A percentile compares a stretch with the other conserved stretches of the same genome.
Conservation (phyloP, 1,284 basidiomycete genomes). For the Apiotrichum montevideense region DNA sequence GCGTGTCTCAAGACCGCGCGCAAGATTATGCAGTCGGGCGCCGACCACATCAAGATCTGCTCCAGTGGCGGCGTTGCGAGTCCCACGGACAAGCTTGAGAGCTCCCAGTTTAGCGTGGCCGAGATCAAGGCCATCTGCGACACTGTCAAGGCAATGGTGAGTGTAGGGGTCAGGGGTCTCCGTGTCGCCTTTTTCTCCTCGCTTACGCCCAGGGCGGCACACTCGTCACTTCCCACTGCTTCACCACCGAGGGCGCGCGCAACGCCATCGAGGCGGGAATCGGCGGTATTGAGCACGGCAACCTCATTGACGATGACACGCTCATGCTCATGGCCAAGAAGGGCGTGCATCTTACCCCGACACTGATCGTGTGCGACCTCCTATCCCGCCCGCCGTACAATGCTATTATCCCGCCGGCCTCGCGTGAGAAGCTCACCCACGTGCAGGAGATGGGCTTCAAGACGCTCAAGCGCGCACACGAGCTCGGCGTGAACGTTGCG, state of each 20-base stretch:
- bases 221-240: constrained; percentile 34
- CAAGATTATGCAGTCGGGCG: constrained; percentile 14
- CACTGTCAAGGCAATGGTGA: constrained; percentile 50
- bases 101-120: constrained; percentile 50
- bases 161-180: constrained; percentile 1
- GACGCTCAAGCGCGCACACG: constrained; percentile 24
- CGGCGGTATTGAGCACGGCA: constrained; percentile 52
- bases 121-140: constrained; percentile 51
- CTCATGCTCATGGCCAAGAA: constrained; percentile 34
- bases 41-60: constrained; percentile 19
- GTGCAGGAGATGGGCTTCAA: constrained; percentile 14
- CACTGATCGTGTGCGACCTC: constrained; percentile 33
- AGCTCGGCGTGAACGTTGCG: constrained; percentile 28
- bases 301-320: constrained; percentile 38
- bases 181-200: neutral
- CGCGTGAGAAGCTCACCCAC: constrained; percentile 19
- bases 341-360: constrained; percentile 50
- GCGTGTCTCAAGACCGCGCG: constrained; percentile 3
- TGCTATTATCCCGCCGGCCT: constrained; percentile 11
- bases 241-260: constrained; percentile 29
- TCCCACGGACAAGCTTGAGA: constrained; percentile 49
- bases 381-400: constrained; percentile 20
- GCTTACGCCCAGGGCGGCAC: constrained; percentile 12
- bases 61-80: constrained; percentile 15
- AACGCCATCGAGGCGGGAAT: constrained; percentile 38